Evolutionary conservation across 768 basidiomycete species (phyloP).

Genomic region (Agrocybe praecox): DNA sequence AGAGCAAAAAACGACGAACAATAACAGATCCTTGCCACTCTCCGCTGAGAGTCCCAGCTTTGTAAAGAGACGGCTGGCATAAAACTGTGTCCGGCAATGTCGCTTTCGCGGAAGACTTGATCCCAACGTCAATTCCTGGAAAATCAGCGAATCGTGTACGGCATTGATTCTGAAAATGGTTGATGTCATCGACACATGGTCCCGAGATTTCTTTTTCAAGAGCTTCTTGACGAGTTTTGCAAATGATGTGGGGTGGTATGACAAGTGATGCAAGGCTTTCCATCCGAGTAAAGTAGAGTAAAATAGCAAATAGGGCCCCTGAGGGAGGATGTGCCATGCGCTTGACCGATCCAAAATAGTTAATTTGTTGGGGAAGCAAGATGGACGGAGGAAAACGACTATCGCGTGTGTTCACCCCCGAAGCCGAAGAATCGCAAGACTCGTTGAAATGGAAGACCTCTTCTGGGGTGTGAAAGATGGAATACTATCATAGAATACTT

Average conservation of each 20-base stretch:
- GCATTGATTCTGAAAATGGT: constrained; percentile 43
- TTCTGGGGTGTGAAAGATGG: constrained; percentile 43
- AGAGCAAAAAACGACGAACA: constrained; percentile 29
- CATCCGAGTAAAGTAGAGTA: constrained; percentile 47
- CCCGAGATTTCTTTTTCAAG: constrained; percentile 31
- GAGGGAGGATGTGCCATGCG: constrained; percentile 39
- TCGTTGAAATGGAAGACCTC: constrained; percentile 26
- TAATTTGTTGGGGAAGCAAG: constrained; percentile 28
- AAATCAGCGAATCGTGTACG: constrained; percentile 40
- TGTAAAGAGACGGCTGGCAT: constrained; percentile 33
- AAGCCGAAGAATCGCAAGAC: background rate
- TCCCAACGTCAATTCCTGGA: constrained; percentile 24
- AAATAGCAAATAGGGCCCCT: constrained; percentile 45
- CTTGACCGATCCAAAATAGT: constrained; percentile 44
- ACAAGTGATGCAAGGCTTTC: constrained; percentile 32
- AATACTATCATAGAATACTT: constrained; percentile 32
- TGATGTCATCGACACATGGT: constrained; percentile 48
- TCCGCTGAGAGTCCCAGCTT: constrained; percentile 46
- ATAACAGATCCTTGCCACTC: constrained; percentile 52
- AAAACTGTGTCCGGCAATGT: constrained; percentile 14
- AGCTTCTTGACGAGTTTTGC: constrained; percentile 34
- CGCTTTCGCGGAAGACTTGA: constrained; percentile 13
- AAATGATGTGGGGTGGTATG: constrained; percentile 42
- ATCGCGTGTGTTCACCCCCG: background rate
- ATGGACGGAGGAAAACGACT: constrained; percentile 28